Conservation (phyloP, 768 basidiomycete species). For the Lentinula guzmanii region DNA sequence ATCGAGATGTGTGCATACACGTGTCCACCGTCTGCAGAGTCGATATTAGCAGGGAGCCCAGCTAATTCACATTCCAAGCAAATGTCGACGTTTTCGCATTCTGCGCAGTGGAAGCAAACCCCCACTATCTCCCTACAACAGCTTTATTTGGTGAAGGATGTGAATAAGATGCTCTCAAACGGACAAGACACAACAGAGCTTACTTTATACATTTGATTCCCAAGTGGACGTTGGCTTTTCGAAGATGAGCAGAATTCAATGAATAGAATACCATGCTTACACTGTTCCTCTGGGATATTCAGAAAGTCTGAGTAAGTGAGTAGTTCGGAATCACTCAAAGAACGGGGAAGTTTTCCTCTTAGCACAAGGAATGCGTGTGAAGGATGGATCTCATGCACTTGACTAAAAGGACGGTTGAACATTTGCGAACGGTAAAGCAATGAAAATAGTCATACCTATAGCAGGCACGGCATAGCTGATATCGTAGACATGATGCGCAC, state of each 20-base stretch:
- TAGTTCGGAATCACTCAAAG: constrained; percentile 33
- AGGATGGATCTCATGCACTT: constrained; percentile 90
- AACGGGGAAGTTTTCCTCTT: constrained; percentile 50
- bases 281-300: constrained; percentile 50
- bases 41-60: constrained; percentile 77
- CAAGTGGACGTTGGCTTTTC: constrained; percentile 64
- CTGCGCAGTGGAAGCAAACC: constrained; percentile 88
- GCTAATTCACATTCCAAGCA: constrained; percentile 85
- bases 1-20: constrained; percentile 88
- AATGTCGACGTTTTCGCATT: constrained; percentile 81
- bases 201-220: constrained; percentile 87
- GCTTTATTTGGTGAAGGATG: constrained; percentile 30
- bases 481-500: constrained; percentile 75
- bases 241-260: neutral
- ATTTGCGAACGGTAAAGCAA: neutral
- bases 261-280: constrained; percentile 32
- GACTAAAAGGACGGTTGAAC: constrained; percentile 34
- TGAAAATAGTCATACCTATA: constrained; percentile 49
- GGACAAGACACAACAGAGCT: constrained; percentile 21
- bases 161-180: neutral
- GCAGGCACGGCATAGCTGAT: constrained; percentile 78
- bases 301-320: constrained; percentile 17
- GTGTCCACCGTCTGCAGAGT: constrained; percentile 73
- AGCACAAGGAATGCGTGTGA: constrained; percentile 80
- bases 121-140: constrained; percentile 89